Base-by-base conservation (phyloP, 306 rosid species). In the Potentilla sterilis region DNA sequence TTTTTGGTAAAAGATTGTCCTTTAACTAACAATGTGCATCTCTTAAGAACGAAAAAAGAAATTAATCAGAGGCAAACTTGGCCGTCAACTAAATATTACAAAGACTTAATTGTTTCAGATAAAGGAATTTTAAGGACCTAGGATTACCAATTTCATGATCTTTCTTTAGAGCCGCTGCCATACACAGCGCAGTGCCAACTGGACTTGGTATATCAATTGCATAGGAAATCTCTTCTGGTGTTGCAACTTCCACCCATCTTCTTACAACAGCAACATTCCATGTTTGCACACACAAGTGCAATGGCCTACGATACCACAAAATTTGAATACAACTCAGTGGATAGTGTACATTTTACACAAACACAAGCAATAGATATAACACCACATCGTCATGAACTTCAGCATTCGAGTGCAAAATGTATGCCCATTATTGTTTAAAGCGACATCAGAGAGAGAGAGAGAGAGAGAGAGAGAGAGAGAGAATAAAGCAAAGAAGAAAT, bases 131-230 rank as follows among this genome's bases (percentile, higher is more conserved):
- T 51, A 67, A 68, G 70, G 51, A 65, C 61, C 59, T 67, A 68
- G 52, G 22, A 72, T 84, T 90, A 95, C 99, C 99, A 82, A 76
- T 85, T 86, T 95, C 97, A 83, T 90, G 99, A 83, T 90, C 97
- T 79, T 92, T 95, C 88, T 95, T 95, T 58, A 96, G 83, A 73
- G 93, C 93, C 83, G 99, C 97, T 19, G 99, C 99, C 97, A 95
- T 90, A 83, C 99, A 95, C 81, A 95, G 83, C 15, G 99, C 96
- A 74, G 97, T 92, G 82, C 99, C 99, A 80, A 88, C 79, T 69
- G 97, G 88, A 75, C 90, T 84, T 69, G 84, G 85, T 68, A 90
- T 87, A 79, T 95, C 97, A 89, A 95, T 89, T 72, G 97, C 91
- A 80, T 87, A 92, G 19, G 86, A 89, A 81, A 95, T 90, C 81